These are phyloP conservation scores for Brachypodium distachyon DNA, from an alignment of 202 grass and related monocot genomes.

Conservation along the genomic window DNA sequence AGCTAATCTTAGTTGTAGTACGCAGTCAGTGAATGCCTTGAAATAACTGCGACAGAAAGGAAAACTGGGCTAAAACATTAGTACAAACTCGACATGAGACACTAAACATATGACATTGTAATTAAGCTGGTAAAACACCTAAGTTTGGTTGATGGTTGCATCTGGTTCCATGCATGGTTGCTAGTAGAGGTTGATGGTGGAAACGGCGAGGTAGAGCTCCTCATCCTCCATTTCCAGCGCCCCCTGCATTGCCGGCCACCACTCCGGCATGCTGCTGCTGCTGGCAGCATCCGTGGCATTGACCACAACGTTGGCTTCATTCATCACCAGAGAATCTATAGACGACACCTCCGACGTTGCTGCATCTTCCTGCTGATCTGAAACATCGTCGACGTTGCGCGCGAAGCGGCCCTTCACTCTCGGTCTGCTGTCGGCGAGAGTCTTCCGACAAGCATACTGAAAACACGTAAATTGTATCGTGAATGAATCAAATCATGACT, in stretches of 20 bases:
- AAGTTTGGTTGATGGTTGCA: too few species aligned
- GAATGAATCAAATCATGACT: neutral
- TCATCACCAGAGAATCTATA: too few species aligned
- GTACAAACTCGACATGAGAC: too few species aligned
- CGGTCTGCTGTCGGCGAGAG: slow-evolving; percentile 59
- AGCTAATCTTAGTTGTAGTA: too few species aligned
- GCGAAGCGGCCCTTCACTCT: slow-evolving; percentile 72
- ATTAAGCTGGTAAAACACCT: too few species aligned
- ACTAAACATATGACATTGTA: too few species aligned
- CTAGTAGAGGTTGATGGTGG: slow-evolving; percentile 36
- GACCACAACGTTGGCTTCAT: neutral
- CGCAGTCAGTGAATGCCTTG: too few species aligned
- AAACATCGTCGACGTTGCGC: slow-evolving; percentile 5
- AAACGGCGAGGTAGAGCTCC: slow-evolving; percentile 34
- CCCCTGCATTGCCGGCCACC: slow-evolving; percentile 23
- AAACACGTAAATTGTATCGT: too few species aligned
- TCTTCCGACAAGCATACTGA: slow-evolving; percentile 76
- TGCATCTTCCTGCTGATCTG: neutral
- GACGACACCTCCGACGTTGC: neutral
- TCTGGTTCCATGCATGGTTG: too few species aligned
- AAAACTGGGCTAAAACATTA: too few species aligned
- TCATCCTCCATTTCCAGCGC: slow-evolving; percentile 15
- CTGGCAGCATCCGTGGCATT: neutral
- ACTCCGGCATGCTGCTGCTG: slow-evolving; percentile 9
- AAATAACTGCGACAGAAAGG: too few species aligned